Conservation (phyloP, 78 protist species). For the Creolimax fragrantissima region DNA sequence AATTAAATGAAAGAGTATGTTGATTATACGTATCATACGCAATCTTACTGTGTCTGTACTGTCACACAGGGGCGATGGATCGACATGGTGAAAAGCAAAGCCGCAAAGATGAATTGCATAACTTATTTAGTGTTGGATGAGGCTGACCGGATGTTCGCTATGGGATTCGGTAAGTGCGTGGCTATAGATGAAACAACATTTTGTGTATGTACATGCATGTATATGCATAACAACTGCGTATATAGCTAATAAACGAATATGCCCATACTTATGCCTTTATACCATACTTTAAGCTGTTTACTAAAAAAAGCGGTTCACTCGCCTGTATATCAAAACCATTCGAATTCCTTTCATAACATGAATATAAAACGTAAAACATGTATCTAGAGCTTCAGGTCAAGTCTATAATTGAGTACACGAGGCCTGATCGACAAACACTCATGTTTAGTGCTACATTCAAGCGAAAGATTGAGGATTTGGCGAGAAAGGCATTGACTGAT, state of each 20-base stretch:
- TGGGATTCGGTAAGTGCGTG: conserved; percentile 60
- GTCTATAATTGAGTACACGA: conserved; percentile 38
- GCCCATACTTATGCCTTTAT: background rate
- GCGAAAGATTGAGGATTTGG: conserved; percentile 54
- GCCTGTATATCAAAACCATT: too few species aligned
- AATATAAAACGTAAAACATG: too few species aligned
- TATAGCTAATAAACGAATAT: background rate
- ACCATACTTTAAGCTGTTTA: too few species aligned
- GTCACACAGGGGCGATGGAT: background rate
- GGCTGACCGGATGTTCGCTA: conserved; percentile 82
- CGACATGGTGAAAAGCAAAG: background rate
- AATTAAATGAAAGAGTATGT: too few species aligned
- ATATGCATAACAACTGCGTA: background rate
- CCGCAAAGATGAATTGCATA: background rate
- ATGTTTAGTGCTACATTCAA: conserved; percentile 81
- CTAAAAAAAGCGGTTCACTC: too few species aligned
- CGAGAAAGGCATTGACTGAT: conserved; percentile 38
- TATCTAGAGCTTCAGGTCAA: conserved; percentile 56
- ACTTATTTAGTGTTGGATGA: conserved; percentile 65
- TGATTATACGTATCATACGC: too few species aligned
- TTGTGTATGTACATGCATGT: background rate
- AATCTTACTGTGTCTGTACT: too few species aligned
- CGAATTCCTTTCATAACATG: too few species aligned
- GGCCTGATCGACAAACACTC: conserved; percentile 72
- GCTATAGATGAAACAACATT: background rate